A percentile compares a stretch with the other conserved stretches of the same genome.
phyloP scores from a whole-genome alignment of 176 grass and related monocot species.

The Neostapfia colusana region DNA sequence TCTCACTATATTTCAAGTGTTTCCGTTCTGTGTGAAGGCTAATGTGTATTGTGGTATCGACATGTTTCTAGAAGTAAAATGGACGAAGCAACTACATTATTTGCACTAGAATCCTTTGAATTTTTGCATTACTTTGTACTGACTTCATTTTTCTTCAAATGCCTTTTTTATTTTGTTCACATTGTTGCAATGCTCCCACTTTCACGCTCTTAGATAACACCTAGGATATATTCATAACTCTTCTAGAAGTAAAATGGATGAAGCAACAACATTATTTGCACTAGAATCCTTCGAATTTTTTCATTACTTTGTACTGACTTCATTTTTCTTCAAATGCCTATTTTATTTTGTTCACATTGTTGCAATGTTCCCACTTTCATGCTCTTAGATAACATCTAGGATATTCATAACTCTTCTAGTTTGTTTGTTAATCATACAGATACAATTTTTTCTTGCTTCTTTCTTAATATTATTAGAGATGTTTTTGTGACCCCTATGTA shows the following conservation, averaged over 20 bases:
- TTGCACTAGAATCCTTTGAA: not conserved
- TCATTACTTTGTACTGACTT: conserved; percentile 16
- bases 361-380: conserved; percentile 1
- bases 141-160: conserved; percentile 8
- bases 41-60: not conserved
- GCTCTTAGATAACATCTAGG: not conserved
- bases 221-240: not conserved
- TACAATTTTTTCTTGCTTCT: not conserved
- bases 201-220: conserved; percentile 1
- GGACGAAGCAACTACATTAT: not conserved
- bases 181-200: conserved; percentile 11
- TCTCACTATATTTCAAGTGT: conserved; percentile 3
- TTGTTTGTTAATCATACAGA: not conserved
- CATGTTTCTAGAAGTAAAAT: conserved; percentile 3
- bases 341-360: not conserved
- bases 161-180: not conserved
- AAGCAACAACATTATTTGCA: not conserved
- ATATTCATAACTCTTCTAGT: not conserved
- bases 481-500: not conserved
- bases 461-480: not conserved
- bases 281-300: conserved; percentile 5
- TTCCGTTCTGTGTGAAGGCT: not conserved
- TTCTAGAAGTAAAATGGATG: not conserved
- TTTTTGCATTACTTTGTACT: conserved; percentile 3
- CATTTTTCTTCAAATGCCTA: not conserved